Base-by-base conservation (phyloP, 306 rosid genomes). In the Cyamopsis tetragonoloba region DNA sequence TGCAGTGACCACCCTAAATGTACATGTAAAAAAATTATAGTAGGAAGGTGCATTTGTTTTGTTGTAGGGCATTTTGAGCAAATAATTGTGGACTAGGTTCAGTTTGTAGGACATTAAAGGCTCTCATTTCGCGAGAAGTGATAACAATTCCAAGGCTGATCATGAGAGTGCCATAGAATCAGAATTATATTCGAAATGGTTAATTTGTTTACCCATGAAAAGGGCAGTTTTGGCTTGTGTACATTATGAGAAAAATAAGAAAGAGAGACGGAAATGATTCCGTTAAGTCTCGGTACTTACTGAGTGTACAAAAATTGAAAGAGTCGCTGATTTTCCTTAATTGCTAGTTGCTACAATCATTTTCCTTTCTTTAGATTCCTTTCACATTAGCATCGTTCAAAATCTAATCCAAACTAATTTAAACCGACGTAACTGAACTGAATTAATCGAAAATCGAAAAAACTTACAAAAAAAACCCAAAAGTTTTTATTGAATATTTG, bases 121-220 rank as follows among this genome's bases (percentile, higher is more conserved):
- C 30, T 54, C 76, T 39, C 50, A 13, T 76, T 67, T 50, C 7
- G 4, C 28, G 71, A 23, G 80, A 81, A 68, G 74, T 49, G 82
- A 77, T 73, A 73, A 76, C 71, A 51, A 47, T 80, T 55, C 2
- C 54, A 18, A 37, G 81, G 79, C 62, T 66, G 4, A 19, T 65
- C 55, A 41, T 42, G 22, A 67, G 66, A 67, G 62, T 38, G 56
- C 34, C 50, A 14, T 47, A 17, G 44, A 72, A 32, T 54, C 70
- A 72, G 74, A 62, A 3, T 7, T n/a, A n/a, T n/a, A n/a, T 60
- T 57, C 61, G 50, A 49, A 13, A 3, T 13, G 2, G 14, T 47
- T 32, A 32, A 14, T 10, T 31, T 53, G 53, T 37, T 63, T 15
- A 1, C 53, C 37, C 12, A 1, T 68, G 76, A 53, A 60, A 75